Percentiles rank a stretch among this genome's conserved stretches.
phyloP scores from a whole-genome alignment of 371 early-diverging fungal genomes.

The Syncephalastrum racemosum region DNA sequence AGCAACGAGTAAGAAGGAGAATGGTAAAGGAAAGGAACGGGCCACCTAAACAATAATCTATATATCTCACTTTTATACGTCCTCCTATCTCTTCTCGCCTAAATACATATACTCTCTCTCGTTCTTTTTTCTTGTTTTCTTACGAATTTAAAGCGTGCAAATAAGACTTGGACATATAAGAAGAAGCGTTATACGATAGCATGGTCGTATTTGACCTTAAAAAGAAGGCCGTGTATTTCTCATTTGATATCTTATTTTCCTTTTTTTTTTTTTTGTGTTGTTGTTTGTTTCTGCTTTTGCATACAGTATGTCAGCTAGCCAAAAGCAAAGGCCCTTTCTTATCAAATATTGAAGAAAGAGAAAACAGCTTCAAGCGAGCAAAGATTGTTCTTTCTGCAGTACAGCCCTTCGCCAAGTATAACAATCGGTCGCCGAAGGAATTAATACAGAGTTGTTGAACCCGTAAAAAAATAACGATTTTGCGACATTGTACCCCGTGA shows the following conservation, averaged over 20 bases:
- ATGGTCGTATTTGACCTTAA: neutral
- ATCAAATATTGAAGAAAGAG: neutral
- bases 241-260: slow-evolving; percentile 1
- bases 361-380: neutral
- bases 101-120: no score
- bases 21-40: slow-evolving; percentile 15
- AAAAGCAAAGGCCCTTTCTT: slow-evolving; percentile 2
- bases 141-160: neutral
- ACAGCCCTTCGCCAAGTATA: neutral
- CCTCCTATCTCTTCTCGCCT: no score
- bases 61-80: slow-evolving; percentile 3
- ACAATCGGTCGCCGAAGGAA: neutral
- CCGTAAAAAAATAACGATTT: slow-evolving; percentile 1
- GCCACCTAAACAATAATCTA: slow-evolving; percentile 8
- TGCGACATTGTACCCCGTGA: no score
- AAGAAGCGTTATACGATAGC: neutral
- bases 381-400: neutral
- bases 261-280: neutral
- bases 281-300: neutral
- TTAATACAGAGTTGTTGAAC: neutral
- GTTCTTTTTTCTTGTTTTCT: no score
- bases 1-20: slow-evolving; percentile 3
- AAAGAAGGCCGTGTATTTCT: neutral
- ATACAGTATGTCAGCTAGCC: neutral
- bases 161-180: neutral